Evolutionary conservation across 2,329 filamentous ascomycete species (phyloP).

Genomic region (Rutstroemia sp.): DNA sequence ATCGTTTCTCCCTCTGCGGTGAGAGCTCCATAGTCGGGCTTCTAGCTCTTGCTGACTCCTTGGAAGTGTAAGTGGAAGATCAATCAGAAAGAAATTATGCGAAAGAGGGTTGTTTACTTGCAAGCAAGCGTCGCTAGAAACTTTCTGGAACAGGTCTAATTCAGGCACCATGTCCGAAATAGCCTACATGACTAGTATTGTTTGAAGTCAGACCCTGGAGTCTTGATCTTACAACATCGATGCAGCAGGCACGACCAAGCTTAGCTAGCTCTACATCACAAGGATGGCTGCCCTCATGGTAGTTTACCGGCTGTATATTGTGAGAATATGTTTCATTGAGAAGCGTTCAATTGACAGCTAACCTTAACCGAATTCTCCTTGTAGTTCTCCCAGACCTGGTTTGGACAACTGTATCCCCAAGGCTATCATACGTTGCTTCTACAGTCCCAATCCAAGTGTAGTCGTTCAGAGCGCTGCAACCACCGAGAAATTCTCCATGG

Average conservation of each 20-base stretch:
- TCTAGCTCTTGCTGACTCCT: slow-evolving; percentile 43
- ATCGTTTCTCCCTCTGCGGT: slow-evolving; percentile 33
- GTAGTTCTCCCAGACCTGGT: slow-evolving; percentile 49
- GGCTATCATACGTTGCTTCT: slow-evolving; percentile 45
- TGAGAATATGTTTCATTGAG: too few species aligned
- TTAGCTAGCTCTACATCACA: slow-evolving; percentile 40
- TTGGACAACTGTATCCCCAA: slow-evolving; percentile 37
- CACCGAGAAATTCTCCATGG: slow-evolving; percentile 33
- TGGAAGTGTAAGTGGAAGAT: neutral
- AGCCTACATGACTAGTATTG: slow-evolving; percentile 15
- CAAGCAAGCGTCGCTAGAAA: slow-evolving; percentile 40
- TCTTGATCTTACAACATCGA: slow-evolving; percentile 35
- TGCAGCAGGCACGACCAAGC: slow-evolving; percentile 43
- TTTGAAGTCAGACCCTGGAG: too few species aligned
- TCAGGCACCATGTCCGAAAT: slow-evolving; percentile 48
- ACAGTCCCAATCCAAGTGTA: slow-evolving; percentile 55
- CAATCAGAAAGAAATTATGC: neutral
- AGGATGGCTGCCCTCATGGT: slow-evolving; percentile 45
- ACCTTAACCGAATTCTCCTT: slow-evolving; percentile 45
- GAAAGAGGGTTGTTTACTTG: neutral
- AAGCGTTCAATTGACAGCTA: neutral
- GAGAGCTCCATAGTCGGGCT: slow-evolving; percentile 42
- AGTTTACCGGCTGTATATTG: slow-evolving; percentile 35
- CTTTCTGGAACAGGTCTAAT: slow-evolving; percentile 42
- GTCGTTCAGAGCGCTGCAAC: slow-evolving; percentile 55